Conservation (phyloP, 495 filamentous ascomycete genomes). For the Tuber microsphaerosporum region DNA sequence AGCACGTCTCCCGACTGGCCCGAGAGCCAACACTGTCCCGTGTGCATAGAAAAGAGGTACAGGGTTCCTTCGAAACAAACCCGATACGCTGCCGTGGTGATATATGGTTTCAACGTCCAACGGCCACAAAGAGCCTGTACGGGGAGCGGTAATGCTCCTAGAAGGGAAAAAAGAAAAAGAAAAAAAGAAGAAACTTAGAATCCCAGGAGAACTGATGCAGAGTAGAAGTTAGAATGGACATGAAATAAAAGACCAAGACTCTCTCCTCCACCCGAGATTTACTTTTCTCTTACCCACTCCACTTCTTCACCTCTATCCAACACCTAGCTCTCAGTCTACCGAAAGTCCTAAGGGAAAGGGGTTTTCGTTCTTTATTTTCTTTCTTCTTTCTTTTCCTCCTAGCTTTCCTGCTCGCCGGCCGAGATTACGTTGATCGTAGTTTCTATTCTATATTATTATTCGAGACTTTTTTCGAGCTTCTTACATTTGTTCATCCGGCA, state of each 20-base stretch:
- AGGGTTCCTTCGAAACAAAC: slow-evolving; percentile 33
- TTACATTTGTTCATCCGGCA: slow-evolving; percentile 8
- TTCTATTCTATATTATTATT: slow-evolving; percentile 21
- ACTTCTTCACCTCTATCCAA: slow-evolving; percentile 31
- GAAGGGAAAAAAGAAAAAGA: background rate
- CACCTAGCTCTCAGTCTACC: slow-evolving; percentile 21
- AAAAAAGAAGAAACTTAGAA: slow-evolving; percentile 6
- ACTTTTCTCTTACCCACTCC: slow-evolving; percentile 15
- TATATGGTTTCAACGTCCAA: slow-evolving; percentile 31
- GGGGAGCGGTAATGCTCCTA: background rate
- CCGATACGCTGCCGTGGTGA: slow-evolving; percentile 32
- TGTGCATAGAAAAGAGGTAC: slow-evolving; percentile 19
- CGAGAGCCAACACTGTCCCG: slow-evolving; percentile 14
- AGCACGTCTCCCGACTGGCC: slow-evolving; percentile 7
- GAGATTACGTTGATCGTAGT: slow-evolving; percentile 42
- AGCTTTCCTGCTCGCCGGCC: slow-evolving; percentile 33
- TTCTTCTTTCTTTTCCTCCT: slow-evolving; percentile 23
- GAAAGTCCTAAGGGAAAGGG: slow-evolving; percentile 29
- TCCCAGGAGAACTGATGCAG: background rate
- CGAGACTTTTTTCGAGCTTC: slow-evolving; percentile 16
- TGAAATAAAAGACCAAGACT: slow-evolving; percentile 4
- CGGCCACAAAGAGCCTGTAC: background rate
- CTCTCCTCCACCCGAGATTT: slow-evolving; percentile 14
- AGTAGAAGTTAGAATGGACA: background rate
- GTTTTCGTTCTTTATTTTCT: slow-evolving; percentile 35